Percentiles rank a stretch among this genome's conserved stretches.
Conservation (phyloP, 768 basidiomycete species). For the Mycena alexandri region DNA sequence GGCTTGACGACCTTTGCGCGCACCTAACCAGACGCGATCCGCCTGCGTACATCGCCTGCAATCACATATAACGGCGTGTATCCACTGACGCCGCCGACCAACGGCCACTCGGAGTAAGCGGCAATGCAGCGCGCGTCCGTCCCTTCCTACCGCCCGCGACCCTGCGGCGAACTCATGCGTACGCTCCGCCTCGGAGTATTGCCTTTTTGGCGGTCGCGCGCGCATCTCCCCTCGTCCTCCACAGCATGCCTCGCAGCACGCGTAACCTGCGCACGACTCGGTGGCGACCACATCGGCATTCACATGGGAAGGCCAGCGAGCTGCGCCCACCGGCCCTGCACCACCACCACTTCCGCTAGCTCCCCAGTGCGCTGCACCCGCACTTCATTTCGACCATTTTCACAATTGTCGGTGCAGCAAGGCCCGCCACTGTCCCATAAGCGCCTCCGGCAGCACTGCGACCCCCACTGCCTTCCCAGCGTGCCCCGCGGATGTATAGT, state of each 20-base stretch:
- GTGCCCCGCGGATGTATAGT: too few species aligned
- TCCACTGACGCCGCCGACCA: neutral
- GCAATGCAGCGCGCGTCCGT: neutral
- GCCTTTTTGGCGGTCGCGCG: neutral
- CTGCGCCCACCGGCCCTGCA: neutral
- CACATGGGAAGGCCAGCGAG: neutral
- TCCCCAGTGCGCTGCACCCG: neutral
- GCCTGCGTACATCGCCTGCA: neutral
- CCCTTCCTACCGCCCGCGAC: neutral
- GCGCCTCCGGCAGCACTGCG: too few species aligned
- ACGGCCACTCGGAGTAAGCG: neutral
- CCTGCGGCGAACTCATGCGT: neutral
- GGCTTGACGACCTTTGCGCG: too few species aligned
- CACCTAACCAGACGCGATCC: neutral
- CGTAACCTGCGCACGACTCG: neutral
- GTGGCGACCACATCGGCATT: conserved; percentile 1
- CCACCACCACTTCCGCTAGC: neutral
- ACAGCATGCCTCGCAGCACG: neutral
- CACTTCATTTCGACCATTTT: neutral
- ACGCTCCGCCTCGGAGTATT: neutral
- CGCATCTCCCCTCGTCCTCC: conserved; percentile 5
- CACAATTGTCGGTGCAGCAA: too few species aligned
- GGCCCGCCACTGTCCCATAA: too few species aligned
- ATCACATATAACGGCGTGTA: neutral
- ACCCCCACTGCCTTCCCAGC: too few species aligned